Evolutionary conservation across 2,329 filamentous ascomycete species (phyloP).

Genomic region (Diaporthe australafricana): DNA sequence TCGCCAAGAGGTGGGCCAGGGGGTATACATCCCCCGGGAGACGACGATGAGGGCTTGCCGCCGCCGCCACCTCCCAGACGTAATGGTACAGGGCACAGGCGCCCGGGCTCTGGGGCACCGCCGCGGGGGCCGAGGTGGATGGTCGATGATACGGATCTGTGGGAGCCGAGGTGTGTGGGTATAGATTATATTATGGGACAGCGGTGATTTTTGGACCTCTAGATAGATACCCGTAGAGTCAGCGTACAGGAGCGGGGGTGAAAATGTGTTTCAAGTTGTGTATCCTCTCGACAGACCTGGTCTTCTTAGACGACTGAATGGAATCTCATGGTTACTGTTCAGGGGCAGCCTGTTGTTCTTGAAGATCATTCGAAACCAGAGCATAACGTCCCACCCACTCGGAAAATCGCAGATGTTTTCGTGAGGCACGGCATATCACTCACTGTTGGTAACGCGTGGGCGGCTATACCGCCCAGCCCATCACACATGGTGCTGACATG

Average conservation of each 20-base stretch:
- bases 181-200: slow-evolving; percentile 36
- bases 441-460: slow-evolving; percentile 75
- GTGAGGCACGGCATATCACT: slow-evolving; percentile 52
- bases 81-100: slow-evolving; percentile 26
- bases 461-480: slow-evolving; percentile 73
- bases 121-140: slow-evolving; percentile 41
- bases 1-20: slow-evolving; percentile 19
- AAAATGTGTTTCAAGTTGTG: too few relatives aligned
- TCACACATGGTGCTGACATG: slow-evolving; percentile 78
- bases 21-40: background rate
- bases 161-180: slow-evolving; percentile 45
- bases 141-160: slow-evolving; percentile 45
- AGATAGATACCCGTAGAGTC: background rate
- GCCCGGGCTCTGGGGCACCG: slow-evolving; percentile 30
- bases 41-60: background rate
- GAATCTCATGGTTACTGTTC: too few relatives aligned
- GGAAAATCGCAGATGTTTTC: slow-evolving; percentile 66
- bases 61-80: slow-evolving; percentile 2
- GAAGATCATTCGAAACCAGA: too few relatives aligned
- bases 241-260: background rate
- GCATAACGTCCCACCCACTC: too few relatives aligned
- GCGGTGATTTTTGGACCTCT: background rate
- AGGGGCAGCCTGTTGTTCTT: too few relatives aligned
- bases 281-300: too few relatives aligned
- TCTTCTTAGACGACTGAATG: too few relatives aligned